Percentiles rank a stretch among this genome's conserved stretches.
Evolutionary conservation across 2,329 filamentous ascomycete species (phyloP).

Genomic region (Chaetomiaceae sp.): DNA sequence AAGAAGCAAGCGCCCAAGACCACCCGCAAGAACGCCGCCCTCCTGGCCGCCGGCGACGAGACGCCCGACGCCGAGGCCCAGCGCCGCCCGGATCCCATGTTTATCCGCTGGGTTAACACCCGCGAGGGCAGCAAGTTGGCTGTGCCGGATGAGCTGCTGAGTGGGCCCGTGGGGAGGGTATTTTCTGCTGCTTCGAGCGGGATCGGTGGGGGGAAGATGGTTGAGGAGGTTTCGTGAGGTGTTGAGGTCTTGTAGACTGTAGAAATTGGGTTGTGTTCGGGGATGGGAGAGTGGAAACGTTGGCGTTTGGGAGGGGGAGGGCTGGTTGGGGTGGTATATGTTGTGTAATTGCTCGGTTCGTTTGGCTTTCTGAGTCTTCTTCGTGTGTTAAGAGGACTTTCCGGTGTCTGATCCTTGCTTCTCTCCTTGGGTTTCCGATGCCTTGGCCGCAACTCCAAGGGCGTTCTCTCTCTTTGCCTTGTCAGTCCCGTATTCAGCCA

Average conservation of each 20-base stretch:
- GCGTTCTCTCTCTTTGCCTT: no score
- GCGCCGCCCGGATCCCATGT: conserved; percentile 55
- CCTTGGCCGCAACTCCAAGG: no score
- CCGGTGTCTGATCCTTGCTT: no score
- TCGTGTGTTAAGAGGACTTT: no score
- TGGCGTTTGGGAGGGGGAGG: not conserved
- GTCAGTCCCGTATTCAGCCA: no score
- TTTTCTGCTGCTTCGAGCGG: conserved; percentile 39
- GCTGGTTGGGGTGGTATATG: not conserved
- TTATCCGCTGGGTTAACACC: conserved; percentile 67
- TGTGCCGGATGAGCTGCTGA: conserved; percentile 65
- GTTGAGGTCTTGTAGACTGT: conserved; percentile 27
- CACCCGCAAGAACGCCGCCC: conserved; percentile 47
- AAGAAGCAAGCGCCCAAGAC: conserved; percentile 81
- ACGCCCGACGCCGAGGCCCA: conserved; percentile 44
- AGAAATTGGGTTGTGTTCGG: not conserved
- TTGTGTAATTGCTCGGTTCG: not conserved
- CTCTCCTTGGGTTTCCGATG: no score
- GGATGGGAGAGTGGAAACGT: not conserved
- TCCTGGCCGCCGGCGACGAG: conserved; percentile 43
- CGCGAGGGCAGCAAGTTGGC: conserved; percentile 59
- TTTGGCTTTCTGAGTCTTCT: not conserved
- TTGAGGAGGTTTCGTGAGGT: conserved; percentile 44
- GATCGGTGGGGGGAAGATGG: conserved; percentile 44
- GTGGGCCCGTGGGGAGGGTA: conserved; percentile 55